These are phyloP conservation scores for Cardamine resedifolia DNA, from an alignment of 345 rosid genomes.

Conservation along the genomic window DNA sequence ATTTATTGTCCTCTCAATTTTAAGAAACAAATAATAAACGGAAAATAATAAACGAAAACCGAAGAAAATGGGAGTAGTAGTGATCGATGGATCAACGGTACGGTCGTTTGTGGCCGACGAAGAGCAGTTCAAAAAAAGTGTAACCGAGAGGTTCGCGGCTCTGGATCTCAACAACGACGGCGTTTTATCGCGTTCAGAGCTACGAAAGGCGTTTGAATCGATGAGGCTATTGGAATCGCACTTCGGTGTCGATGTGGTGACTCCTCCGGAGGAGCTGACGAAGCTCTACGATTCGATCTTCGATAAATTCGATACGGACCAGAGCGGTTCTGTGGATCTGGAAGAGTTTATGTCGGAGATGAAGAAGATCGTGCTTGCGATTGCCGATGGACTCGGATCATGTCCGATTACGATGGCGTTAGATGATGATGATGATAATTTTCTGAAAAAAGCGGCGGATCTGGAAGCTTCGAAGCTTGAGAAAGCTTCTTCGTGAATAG, in stretches of 20 bases:
- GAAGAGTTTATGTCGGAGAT: slow-evolving; percentile 65
- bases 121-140: slow-evolving; percentile 50
- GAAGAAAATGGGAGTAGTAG: slow-evolving; percentile 58
- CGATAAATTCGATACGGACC: slow-evolving; percentile 61
- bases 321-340: slow-evolving; percentile 50
- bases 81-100: slow-evolving; percentile 75
- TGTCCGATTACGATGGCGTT: slow-evolving; percentile 71
- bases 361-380: slow-evolving; percentile 69
- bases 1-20: neutral
- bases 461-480: slow-evolving; percentile 61
- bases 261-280: slow-evolving; percentile 52
- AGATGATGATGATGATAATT: slow-evolving; percentile 51
- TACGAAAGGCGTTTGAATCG: slow-evolving; percentile 67
- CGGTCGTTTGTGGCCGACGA: slow-evolving; percentile 54
- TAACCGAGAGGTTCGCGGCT: slow-evolving; percentile 45
- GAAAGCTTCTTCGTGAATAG: slow-evolving; percentile 2
- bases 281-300: slow-evolving; percentile 66
- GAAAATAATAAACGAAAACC: neutral
- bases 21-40: neutral
- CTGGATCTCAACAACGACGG: slow-evolving; percentile 69
- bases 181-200: slow-evolving; percentile 61
- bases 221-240: slow-evolving; percentile 60
- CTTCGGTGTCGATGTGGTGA: slow-evolving; percentile 59
- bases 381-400: slow-evolving; percentile 70
- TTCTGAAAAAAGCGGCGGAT: slow-evolving; percentile 69